Evolutionary conservation across 768 basidiomycete species (phyloP).

Genomic region (Lactarius trivialis): DNA sequence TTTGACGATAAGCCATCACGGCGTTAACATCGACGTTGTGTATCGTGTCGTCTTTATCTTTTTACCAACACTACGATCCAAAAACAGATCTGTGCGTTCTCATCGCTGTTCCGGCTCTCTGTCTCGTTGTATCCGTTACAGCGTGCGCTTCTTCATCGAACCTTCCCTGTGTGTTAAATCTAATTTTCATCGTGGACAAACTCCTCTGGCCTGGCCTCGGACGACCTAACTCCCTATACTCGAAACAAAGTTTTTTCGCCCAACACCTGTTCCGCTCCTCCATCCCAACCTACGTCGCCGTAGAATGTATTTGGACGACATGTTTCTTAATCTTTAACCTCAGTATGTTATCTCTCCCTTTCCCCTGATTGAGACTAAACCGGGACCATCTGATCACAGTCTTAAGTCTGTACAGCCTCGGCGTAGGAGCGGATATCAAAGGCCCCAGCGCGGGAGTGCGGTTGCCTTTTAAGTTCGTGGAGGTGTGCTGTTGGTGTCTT

Average conservation of each 20-base stretch:
- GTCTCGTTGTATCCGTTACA: conserved; percentile 2
- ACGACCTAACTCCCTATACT: too few relatives aligned
- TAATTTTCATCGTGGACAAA: not conserved
- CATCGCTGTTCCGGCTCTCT: conserved; percentile 14
- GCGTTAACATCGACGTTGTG: conserved; percentile 12
- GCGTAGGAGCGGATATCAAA: conserved; percentile 2
- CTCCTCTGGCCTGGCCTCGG: too few relatives aligned
- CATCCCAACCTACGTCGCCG: conserved; percentile 15
- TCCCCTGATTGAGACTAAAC: not conserved
- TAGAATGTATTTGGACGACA: conserved; percentile 23
- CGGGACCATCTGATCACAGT: conserved; percentile 2
- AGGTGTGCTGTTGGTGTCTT: conserved; percentile 20
- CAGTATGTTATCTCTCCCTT: conserved; percentile 1
- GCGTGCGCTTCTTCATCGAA: not conserved
- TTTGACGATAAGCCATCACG: not conserved
- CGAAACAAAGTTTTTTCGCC: conserved; percentile 3
- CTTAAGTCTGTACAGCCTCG: conserved; percentile 17
- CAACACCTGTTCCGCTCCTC: conserved; percentile 15
- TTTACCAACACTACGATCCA: conserved; percentile 11
- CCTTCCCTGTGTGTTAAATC: not conserved
- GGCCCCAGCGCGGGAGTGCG: not conserved
- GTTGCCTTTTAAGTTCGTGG: conserved; percentile 12
- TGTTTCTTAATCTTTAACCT: conserved; percentile 21
- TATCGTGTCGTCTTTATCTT: conserved; percentile 11
- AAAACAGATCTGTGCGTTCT: conserved; percentile 21